Evolutionary conservation across 2,329 filamentous ascomycete species (phyloP).

Genomic region (Rhinocladiella mackenziei): DNA sequence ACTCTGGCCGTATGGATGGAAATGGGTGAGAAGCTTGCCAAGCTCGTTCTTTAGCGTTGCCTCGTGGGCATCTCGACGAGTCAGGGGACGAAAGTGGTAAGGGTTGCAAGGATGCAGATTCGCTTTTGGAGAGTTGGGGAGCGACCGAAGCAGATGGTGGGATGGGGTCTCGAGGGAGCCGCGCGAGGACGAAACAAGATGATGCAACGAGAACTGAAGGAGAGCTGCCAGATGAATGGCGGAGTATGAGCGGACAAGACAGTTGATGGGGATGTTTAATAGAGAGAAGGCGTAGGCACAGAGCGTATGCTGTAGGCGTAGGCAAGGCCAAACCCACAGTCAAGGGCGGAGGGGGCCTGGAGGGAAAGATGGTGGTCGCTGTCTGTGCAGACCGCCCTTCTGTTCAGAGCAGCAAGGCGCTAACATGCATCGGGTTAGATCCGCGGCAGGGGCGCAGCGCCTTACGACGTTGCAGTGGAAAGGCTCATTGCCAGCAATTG

Average conservation of each 20-base stretch:
- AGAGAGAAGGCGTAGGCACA: no score
- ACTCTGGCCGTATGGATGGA: neutral
- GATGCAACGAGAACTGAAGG: no score
- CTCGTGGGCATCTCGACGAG: slow-evolving; percentile 4
- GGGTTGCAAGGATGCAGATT: slow-evolving; percentile 4
- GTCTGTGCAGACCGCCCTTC: slow-evolving; percentile 19
- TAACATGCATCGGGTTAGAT: slow-evolving; percentile 7
- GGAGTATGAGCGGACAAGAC: neutral
- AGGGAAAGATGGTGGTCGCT: slow-evolving; percentile 5
- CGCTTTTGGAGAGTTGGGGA: no score
- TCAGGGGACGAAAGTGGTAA: slow-evolving; percentile 7
- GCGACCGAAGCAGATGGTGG: neutral
- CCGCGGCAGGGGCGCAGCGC: slow-evolving; percentile 19
- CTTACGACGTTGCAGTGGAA: slow-evolving; percentile 19
- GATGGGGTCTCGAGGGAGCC: neutral
- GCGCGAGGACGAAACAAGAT: neutral
- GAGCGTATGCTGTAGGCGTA: no score
- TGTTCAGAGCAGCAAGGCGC: slow-evolving; percentile 15
- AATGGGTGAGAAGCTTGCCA: slow-evolving; percentile 1
- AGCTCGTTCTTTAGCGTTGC: slow-evolving; percentile 22
- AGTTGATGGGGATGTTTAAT: neutral
- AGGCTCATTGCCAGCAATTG: no score
- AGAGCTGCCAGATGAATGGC: no score
- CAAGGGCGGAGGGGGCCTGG: slow-evolving; percentile 5
- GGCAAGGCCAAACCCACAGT: no score